Evolutionary conservation across 371 early-diverging fungal species (phyloP).

Genomic region (Zychaea mexicana): DNA sequence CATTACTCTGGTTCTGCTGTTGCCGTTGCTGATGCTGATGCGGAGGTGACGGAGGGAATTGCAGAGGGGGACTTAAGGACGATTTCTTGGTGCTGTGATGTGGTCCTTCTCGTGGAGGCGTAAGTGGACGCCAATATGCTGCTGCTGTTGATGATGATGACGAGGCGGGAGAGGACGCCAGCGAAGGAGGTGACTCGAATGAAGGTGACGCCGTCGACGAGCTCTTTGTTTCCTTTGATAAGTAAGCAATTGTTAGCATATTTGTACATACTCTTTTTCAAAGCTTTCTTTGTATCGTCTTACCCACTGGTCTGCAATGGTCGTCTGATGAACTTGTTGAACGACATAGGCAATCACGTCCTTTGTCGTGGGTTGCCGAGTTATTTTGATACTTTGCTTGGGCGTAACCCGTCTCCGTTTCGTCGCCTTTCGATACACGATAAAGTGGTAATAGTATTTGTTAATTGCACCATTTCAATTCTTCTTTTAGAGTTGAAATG

Average conservation of each 20-base stretch:
- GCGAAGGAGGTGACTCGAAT: constrained; percentile 4
- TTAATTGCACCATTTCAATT: background rate
- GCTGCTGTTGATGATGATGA: background rate
- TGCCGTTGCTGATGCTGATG: background rate
- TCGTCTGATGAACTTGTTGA: constrained; percentile 16
- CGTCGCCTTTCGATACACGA: background rate
- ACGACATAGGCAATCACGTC: constrained; percentile 25
- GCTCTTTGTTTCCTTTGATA: too few species aligned
- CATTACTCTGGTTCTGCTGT: too few species aligned
- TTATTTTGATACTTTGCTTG: constrained; percentile 8
- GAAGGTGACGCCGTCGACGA: background rate
- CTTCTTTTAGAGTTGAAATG: background rate
- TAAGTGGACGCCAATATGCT: constrained; percentile 18
- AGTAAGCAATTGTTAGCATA: too few species aligned
- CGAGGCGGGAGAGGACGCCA: constrained; percentile 1
- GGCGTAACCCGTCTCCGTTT: background rate
- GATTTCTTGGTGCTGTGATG: background rate
- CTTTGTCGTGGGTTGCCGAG: constrained; percentile 20
- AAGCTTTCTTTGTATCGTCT: background rate
- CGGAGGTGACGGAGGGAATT: constrained; percentile 8
- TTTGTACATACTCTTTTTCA: too few species aligned
- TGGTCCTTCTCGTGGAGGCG: constrained; percentile 20
- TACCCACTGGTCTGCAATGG: background rate
- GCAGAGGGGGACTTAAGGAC: background rate
- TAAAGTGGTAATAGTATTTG: too few species aligned